Base-by-base conservation (phyloP, 1,284 basidiomycete species). In the Ustilago sp. region DNA sequence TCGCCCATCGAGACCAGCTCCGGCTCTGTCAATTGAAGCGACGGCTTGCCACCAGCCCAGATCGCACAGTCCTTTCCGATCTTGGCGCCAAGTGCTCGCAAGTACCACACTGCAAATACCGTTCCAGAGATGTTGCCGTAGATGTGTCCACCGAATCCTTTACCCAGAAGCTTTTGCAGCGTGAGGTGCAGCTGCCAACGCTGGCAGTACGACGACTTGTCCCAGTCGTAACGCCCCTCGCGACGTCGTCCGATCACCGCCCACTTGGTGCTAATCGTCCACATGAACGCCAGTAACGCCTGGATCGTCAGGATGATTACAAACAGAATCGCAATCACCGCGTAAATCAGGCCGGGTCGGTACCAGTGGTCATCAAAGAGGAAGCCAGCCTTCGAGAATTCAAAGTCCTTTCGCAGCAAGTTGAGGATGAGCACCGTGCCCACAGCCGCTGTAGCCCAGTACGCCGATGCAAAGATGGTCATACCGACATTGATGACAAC, bases 151-250 rank as follows among this genome's bases (percentile, higher is more conserved):
- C 84, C 84, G 52, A 72, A 83, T 19, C 84, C 84, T 34, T 78
- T 74, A 47, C 82, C 78, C 3, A 85, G 73, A 4, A 85, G 72
- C 63, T 79, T 77, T 61, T 83, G 81, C 66, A 86, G 58, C 36
- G 80, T 80, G 8, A 86, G 75, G 56, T 86, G 84, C 19, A 83
- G 74, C 71, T 86, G 84, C 84, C 84, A 86, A 32, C 84, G 80
- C 67, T 86, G 84, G 57, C 84, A 86, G 71, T 86, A 86, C 65
- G 80, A 83, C 60, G 83, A 85, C 79, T 81, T 83, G 75, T 86
- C 83, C 84, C 84, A 86, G 59, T 86, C 84, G 77, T 85, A 86
- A 43, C 83, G 79, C n/a, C 84, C 84, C 59, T 86, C 84, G 45
- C 81, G 79, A 54, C 84, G 75, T 8, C 83, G 77, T 23, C 84